Evolutionary conservation across 2,329 filamentous ascomycete species (phyloP).

Genomic region (Microsporum canis): DNA sequence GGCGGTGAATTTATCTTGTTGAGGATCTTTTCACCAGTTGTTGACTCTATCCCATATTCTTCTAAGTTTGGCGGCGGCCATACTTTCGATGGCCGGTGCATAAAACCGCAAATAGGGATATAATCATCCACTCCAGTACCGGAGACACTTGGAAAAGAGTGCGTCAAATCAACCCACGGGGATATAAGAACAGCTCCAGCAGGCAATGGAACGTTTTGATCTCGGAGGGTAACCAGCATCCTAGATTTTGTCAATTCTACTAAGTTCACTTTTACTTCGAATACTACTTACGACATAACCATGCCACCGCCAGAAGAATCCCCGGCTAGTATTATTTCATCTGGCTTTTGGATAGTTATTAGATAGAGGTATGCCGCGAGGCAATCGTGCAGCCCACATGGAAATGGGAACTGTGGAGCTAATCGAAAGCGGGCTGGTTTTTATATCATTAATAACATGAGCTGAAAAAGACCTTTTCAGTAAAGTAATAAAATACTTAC

Average conservation of each 20-base stretch:
- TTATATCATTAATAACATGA: neutral
- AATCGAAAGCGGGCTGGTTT: constrained; percentile 63
- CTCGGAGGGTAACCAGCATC: constrained; percentile 67
- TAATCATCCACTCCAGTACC: constrained; percentile 67
- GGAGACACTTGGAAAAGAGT: constrained; percentile 86
- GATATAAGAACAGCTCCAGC: constrained; percentile 85
- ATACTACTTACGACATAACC: constrained; percentile 48
- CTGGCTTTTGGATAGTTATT: constrained; percentile 62
- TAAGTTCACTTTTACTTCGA: neutral
- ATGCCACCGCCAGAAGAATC: constrained; percentile 92
- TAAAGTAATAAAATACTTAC: constrained; percentile 5
- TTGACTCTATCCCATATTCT: constrained; percentile 46
- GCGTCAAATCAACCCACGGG: constrained; percentile 90
- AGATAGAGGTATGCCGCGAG: constrained; percentile 78
- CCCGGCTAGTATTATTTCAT: constrained; percentile 74
- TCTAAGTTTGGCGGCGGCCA: constrained; percentile 87
- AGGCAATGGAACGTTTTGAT: constrained; percentile 71
- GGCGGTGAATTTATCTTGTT: constrained; percentile 10
- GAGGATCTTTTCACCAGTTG: constrained; percentile 35
- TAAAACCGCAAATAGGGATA: constrained; percentile 76
- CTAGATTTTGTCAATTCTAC: constrained; percentile 21
- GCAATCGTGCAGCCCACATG: constrained; percentile 83
- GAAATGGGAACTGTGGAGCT: constrained; percentile 89
- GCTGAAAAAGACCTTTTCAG: neutral
- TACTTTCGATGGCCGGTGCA: constrained; percentile 76